Conservation (phyloP, 1,284 basidiomycete species). For the Trichosporon sp. region DNA sequence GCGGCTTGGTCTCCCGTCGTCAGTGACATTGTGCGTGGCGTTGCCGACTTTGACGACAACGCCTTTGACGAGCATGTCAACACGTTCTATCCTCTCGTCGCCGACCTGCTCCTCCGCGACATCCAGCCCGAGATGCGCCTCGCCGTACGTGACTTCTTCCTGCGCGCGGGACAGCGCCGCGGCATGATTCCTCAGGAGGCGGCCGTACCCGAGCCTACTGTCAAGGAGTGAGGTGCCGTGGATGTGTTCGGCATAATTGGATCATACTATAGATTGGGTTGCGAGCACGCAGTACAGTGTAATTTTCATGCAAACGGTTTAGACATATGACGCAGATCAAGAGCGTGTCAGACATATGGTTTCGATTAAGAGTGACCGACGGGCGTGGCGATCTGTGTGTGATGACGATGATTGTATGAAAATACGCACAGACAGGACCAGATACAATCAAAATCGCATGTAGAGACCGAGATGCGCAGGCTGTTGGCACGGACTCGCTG, state of each 20-base stretch:
- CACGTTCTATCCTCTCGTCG: conserved; percentile 77
- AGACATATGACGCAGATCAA: not conserved
- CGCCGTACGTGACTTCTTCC: conserved; percentile 67
- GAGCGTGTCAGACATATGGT: too few species aligned
- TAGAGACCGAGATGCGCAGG: not conserved
- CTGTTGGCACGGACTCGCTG: not conserved
- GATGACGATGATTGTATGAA: not conserved
- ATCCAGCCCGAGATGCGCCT: conserved; percentile 72
- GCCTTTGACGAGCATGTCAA: conserved; percentile 80
- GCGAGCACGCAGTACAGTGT: not conserved
- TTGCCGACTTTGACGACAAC: conserved; percentile 80
- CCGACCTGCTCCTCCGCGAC: conserved; percentile 73
- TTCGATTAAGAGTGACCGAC: not conserved
- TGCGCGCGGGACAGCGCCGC: conserved; percentile 41
- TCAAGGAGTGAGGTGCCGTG: not conserved
- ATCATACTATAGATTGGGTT: not conserved
- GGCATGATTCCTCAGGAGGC: not conserved
- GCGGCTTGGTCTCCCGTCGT: conserved; percentile 97
- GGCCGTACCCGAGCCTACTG: not conserved
- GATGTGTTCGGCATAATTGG: not conserved
- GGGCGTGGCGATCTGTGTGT: not conserved
- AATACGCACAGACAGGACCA: not conserved
- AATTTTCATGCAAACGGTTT: not conserved
- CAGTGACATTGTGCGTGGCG: conserved; percentile 84
- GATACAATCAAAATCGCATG: not conserved